Evolutionary conservation across 441 rosid species (phyloP).

Genomic region (Kokia cookei): DNA sequence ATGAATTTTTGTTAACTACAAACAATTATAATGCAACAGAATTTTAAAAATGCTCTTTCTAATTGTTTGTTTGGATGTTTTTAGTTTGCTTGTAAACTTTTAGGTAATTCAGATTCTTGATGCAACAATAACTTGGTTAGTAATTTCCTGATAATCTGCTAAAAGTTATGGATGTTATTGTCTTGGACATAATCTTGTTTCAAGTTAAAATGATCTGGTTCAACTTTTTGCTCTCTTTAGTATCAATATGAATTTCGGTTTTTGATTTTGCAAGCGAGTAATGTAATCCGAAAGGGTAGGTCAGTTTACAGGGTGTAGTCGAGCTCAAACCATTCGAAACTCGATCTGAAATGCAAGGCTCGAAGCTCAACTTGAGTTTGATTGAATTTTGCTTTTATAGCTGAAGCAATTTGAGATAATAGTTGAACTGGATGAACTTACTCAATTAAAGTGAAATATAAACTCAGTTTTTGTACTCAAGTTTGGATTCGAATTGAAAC

Average conservation of each 20-base stretch:
- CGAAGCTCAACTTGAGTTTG: too few relatives aligned
- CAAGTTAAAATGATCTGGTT: not conserved
- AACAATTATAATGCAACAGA: not conserved
- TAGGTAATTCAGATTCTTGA: not conserved
- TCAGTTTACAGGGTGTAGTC: too few relatives aligned
- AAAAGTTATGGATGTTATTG: too few relatives aligned
- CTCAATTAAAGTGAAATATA: too few relatives aligned
- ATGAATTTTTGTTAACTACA: not conserved
- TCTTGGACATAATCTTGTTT: not conserved
- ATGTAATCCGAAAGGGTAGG: not conserved
- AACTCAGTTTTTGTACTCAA: too few relatives aligned
- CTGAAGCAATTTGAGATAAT: too few relatives aligned
- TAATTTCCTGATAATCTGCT: not conserved
- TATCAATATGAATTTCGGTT: not conserved
- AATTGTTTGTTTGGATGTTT: not conserved
- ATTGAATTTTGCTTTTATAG: too few relatives aligned
- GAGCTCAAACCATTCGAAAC: too few relatives aligned
- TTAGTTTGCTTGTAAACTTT: not conserved
- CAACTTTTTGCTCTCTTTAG: not conserved
- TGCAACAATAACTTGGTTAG: not conserved
- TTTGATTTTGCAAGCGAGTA: not conserved
- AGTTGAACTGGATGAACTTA: too few relatives aligned
- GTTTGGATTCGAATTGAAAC: too few relatives aligned
- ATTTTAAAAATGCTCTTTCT: not conserved
- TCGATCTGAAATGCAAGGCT: too few relatives aligned